Percentiles rank a stretch among this genome's conserved stretches.
phyloP scores from a whole-genome alignment of 2,329 filamentous ascomycete genomes.

The Hypocrella siamensis region DNA sequence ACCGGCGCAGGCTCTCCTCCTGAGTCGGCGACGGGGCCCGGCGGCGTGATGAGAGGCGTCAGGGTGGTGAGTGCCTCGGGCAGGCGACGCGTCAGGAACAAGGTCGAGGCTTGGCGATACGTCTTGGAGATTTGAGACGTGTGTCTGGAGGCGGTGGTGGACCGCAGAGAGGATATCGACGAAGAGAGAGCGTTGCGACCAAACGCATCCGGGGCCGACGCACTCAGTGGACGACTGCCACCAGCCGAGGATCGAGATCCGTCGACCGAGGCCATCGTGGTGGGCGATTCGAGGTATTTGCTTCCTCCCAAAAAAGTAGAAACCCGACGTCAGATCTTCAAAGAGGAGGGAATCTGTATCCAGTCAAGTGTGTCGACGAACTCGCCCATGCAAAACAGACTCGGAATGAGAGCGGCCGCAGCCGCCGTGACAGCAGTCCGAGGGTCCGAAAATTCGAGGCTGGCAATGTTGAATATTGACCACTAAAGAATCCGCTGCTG shows the following conservation, averaged over 20 bases:
- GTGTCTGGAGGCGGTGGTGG: slow-evolving; percentile 43
- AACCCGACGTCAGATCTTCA: too few species aligned
- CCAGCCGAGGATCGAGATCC: slow-evolving; percentile 27
- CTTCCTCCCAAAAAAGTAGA: too few species aligned
- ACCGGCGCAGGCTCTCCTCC: slow-evolving; percentile 54
- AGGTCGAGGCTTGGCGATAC: slow-evolving; percentile 84
- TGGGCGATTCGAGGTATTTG: too few species aligned
- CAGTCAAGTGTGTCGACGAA: too few species aligned
- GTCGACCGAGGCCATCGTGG: slow-evolving; percentile 31
- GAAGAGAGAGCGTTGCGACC: slow-evolving; percentile 40
- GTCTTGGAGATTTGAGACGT: slow-evolving; percentile 71
- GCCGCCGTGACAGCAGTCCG: too few species aligned
- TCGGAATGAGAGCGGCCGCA: too few species aligned
- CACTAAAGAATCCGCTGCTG: too few species aligned
- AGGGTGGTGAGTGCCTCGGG: slow-evolving; percentile 80
- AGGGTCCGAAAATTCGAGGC: too few species aligned
- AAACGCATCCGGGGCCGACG: slow-evolving; percentile 22
- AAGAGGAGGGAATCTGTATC: too few species aligned
- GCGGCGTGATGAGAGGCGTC: slow-evolving; percentile 60
- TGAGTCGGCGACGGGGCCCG: slow-evolving; percentile 30
- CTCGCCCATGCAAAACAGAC: too few species aligned
- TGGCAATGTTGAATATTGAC: too few species aligned
- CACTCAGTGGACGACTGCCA: slow-evolving; percentile 26
- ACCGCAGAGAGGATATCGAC: slow-evolving; percentile 55
- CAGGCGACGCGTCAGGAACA: slow-evolving; percentile 86